Evolutionary conservation across 2,329 filamentous ascomycete genomes (phyloP), one percentile per base, ranked within the genome.

Genomic region (Hypoxylon sp.): DNA sequence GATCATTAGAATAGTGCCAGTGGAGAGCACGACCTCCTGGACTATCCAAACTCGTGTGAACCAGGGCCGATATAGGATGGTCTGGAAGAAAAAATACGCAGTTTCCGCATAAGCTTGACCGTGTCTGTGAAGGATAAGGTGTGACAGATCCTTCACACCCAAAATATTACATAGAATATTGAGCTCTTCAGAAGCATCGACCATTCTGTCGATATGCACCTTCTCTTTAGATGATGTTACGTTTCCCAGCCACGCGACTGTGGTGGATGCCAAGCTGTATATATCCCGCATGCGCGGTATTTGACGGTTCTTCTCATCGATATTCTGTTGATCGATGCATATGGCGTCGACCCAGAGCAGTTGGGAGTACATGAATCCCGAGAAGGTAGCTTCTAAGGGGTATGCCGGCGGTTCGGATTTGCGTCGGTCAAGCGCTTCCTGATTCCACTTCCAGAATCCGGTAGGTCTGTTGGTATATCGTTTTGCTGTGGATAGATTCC

Each of bases 21-120:
- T 53, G 10, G 50, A 37, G 2, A 53, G 31, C 50, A 53, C 50
- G 15, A 24, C 31, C 13, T 53, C 50, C 37, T 53, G 50, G 6
- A 53, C 31, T 37, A 53, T 29, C 50, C 31, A 53, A n/a, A 37
- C 24, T 32, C 31, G 31, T 21, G 11, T 37, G 10, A 53, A 37
- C 31, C 50, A 37, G 37, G 51, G 35, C 35, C 51, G 51, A 17
- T 3, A 10, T 29, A 17, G 24, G 35, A 42, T 42, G 24, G 4
- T 17, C 19, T 54, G 17, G 21, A n/a, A 29, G 6, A 42, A 19
- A 27, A 27, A 35, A 11, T 27, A 42, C 15, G 6, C 15, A 2
- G 35, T 39, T n/a, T 53, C 32, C 19, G 11, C 11, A 15, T 35
- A 21, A 1, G 4, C 8, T 24, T n/a, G 50, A n/a, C 10, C 6